Conservation (phyloP, 2,329 filamentous ascomycete genomes). For the Talaromyces sp. region DNA sequence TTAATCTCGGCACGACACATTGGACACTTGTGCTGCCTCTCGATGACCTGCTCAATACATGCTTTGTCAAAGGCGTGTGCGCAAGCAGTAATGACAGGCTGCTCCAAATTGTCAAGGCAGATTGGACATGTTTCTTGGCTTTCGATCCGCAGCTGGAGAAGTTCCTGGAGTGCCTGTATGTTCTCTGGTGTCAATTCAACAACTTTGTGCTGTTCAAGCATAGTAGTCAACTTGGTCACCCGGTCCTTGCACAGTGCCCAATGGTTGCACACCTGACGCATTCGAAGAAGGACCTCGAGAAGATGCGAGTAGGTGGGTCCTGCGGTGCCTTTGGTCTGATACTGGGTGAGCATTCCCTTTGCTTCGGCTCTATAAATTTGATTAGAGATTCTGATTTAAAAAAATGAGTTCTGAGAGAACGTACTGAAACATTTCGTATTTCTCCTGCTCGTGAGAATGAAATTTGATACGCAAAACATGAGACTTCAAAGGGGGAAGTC, state of each 20-base stretch:
- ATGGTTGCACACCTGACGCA: conserved; percentile 83
- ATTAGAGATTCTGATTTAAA: conserved; percentile 6
- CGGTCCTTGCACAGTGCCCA: conserved; percentile 76
- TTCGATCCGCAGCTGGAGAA: conserved; percentile 71
- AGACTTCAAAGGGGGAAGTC: conserved; percentile 70
- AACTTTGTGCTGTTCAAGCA: conserved; percentile 62
- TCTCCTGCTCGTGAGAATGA: conserved; percentile 65
- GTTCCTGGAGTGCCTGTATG: conserved; percentile 63
- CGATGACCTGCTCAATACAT: conserved; percentile 71
- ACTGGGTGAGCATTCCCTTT: conserved; percentile 62
- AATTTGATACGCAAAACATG: conserved; percentile 73
- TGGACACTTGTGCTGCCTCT: conserved; percentile 73
- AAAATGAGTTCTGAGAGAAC: conserved; percentile 23
- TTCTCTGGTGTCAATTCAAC: conserved; percentile 71
- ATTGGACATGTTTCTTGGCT: conserved; percentile 77
- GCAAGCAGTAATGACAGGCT: conserved; percentile 78
- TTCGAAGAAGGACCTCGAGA: conserved; percentile 73
- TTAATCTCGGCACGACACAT: conserved; percentile 70
- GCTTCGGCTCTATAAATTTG: conserved; percentile 58
- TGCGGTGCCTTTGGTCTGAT: conserved; percentile 37
- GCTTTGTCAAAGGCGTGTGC: conserved; percentile 71
- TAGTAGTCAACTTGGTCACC: conserved; percentile 64
- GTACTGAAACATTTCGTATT: conserved; percentile 68
- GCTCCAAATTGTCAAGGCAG: conserved; percentile 66
- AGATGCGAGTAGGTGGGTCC: conserved; percentile 64